Percentiles rank a stretch among this genome's conserved stretches.
phyloP scores from a whole-genome alignment of 108 stramenopile genomes.

The Pinguiococcus pyrenoidosus region DNA sequence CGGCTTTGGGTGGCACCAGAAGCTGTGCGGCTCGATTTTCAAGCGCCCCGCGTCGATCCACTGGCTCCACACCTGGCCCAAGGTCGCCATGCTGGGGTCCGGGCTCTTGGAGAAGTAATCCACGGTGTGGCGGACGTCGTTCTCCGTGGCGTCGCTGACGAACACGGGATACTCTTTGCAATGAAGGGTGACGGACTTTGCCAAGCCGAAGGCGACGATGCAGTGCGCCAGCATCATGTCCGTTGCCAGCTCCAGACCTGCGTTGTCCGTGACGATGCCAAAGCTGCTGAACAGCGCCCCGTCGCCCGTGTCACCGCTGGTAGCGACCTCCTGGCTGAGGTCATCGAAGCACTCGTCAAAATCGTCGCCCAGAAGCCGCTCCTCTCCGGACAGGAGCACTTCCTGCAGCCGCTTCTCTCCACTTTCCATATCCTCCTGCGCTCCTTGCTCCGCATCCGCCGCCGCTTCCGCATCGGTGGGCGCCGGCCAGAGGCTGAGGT shows the following conservation, averaged over 20 bases:
- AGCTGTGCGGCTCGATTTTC: conserved; percentile 69
- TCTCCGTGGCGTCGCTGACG: conserved; percentile 82
- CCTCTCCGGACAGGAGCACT: conserved; percentile 53
- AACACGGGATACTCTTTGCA: conserved; percentile 91
- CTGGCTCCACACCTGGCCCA: conserved; percentile 39
- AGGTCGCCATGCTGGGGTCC: no score
- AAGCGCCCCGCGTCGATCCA: conserved; percentile 53
- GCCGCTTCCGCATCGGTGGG: conserved; percentile 20
- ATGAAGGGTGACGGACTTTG: conserved; percentile 68
- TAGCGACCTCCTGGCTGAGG: conserved; percentile 31
- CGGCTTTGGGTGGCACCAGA: conserved; percentile 76
- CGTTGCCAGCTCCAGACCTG: conserved; percentile 86
- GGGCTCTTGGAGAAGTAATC: no score
- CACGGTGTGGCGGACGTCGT: conserved; percentile 71
- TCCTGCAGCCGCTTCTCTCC: background rate
- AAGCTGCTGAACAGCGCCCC: no score
- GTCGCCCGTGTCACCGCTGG: conserved; percentile 44
- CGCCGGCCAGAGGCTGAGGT: conserved; percentile 84
- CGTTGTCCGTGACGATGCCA: conserved; percentile 92
- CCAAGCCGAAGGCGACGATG: conserved; percentile 60
- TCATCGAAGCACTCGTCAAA: conserved; percentile 7
- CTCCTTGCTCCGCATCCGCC: background rate
- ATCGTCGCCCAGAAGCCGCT: conserved; percentile 81
- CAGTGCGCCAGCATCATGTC: conserved; percentile 78
- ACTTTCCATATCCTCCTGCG: background rate